phyloP scores from a whole-genome alignment of 805 yeast genomes.

The Monosporozyma aquatica region DNA sequence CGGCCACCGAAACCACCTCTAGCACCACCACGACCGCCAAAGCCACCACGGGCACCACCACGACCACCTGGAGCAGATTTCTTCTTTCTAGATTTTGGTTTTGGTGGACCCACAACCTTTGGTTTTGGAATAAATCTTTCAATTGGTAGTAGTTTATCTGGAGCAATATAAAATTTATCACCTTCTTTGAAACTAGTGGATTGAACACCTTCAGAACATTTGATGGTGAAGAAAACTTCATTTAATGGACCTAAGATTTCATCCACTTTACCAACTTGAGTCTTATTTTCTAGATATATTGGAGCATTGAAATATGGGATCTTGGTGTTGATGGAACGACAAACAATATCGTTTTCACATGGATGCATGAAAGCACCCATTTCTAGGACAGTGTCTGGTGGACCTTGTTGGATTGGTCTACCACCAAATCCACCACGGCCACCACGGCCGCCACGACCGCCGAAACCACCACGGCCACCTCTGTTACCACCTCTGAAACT shows the following conservation, averaged over 20 bases:
- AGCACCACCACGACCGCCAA: conserved; percentile 38
- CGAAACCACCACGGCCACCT: conserved; percentile 30
- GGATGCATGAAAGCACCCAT: conserved; percentile 90
- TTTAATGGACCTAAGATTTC: conserved; percentile 96
- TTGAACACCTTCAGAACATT: conserved; percentile 93
- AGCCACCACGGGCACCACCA: conserved; percentile 35
- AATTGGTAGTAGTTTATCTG: conserved; percentile 88
- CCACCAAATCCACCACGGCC: conserved; percentile 43
- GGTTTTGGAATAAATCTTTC: conserved; percentile 98
- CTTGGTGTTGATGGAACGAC: conserved; percentile 89
- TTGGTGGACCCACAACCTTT: conserved; percentile 74
- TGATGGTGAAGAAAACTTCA: conserved; percentile 95
- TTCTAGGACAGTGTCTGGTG: conserved; percentile 90
- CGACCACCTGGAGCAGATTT: conserved; percentile 43
- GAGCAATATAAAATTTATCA: conserved; percentile 91
- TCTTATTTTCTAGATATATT: conserved; percentile 89
- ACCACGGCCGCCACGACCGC: conserved; percentile 35
- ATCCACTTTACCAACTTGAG: conserved; percentile 94
- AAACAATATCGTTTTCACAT: conserved; percentile 95
- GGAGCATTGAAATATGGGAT: conserved; percentile 99
- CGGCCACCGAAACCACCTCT: conserved; percentile 40
- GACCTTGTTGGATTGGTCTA: conserved; percentile 80
- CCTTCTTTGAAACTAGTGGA: conserved; percentile 90
- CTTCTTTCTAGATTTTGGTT: conserved; percentile 59
- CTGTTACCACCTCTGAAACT: conserved; percentile 29